A percentile compares a stretch with the other conserved stretches of the same genome.
Evolutionary conservation across 2,329 filamentous ascomycete species (phyloP).

Genomic region (Aspergillus nomiae): DNA sequence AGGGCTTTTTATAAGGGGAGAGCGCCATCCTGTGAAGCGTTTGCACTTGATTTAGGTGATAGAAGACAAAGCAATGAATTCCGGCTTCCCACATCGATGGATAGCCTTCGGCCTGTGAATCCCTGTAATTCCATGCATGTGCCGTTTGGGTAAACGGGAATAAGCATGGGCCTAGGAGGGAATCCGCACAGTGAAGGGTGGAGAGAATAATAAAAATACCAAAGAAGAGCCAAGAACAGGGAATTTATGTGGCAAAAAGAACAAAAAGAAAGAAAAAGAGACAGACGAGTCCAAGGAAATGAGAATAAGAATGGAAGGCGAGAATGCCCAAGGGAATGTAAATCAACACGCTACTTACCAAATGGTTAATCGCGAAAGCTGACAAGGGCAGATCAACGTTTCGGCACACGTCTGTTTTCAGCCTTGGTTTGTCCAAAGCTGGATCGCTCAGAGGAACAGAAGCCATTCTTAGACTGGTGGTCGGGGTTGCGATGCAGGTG

Average conservation of each 20-base stretch:
- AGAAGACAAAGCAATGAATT: constrained; percentile 17
- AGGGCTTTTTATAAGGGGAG: constrained; percentile 14
- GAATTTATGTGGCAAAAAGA: neutral
- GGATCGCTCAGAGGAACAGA: constrained; percentile 17
- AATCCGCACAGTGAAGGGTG: neutral
- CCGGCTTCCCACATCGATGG: constrained; percentile 19
- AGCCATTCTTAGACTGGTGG: constrained; percentile 7
- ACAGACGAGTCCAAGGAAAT: neutral
- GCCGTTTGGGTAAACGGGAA: constrained; percentile 19
- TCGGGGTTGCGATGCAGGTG: no score
- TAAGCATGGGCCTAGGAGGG: constrained; percentile 1
- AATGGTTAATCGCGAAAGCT: constrained; percentile 25
- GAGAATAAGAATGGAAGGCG: neutral
- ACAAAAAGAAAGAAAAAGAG: no score
- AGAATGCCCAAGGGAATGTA: neutral
- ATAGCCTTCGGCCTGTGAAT: constrained; percentile 17
- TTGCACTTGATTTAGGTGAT: constrained; percentile 7
- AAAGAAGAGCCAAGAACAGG: neutral
- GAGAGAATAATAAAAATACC: neutral
- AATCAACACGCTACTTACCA: constrained; percentile 21
- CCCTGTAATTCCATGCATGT: constrained; percentile 7
- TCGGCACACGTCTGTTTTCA: constrained; percentile 24
- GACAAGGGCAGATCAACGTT: constrained; percentile 28
- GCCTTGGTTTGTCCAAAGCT: constrained; percentile 22
- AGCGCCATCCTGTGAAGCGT: constrained; percentile 16